phyloP scores from a whole-genome alignment of 2,329 filamentous ascomycete genomes.

The Fusarium clavum region DNA sequence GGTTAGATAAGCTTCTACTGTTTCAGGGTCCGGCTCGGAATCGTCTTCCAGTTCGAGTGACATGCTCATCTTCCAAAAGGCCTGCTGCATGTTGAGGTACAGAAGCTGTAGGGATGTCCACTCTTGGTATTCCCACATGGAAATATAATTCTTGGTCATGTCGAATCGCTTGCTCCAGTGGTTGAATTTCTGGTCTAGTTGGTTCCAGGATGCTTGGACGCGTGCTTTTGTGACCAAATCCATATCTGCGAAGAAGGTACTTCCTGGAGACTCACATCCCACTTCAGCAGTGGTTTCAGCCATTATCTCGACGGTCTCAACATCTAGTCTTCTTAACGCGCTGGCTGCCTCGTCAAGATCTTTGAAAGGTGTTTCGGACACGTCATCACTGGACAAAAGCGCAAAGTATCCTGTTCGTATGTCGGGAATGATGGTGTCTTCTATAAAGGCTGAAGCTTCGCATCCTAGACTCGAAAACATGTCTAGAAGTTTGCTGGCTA shows the following conservation, averaged over 20 bases:
- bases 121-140: constrained; percentile 4
- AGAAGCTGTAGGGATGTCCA: background rate
- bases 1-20: constrained; percentile 3
- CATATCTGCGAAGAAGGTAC: background rate
- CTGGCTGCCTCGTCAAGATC: constrained; percentile 35
- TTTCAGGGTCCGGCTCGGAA: background rate
- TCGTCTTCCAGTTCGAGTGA: background rate
- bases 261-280: background rate
- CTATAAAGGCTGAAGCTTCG: constrained; percentile 39
- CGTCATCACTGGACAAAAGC: background rate
- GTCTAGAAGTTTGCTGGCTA: constrained; percentile 32
- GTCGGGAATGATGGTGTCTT: constrained; percentile 23
- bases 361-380: constrained; percentile 4
- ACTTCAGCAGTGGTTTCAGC: background rate
- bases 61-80: constrained; percentile 27
- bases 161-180: constrained; percentile 24
- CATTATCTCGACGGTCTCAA: constrained; percentile 11
- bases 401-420: background rate
- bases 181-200: constrained; percentile 6
- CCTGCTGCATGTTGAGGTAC: constrained; percentile 19
- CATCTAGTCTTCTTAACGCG: constrained; percentile 22
- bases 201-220: background rate
- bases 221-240: background rate
- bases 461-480: constrained; percentile 37
- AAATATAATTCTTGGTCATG: constrained; percentile 14